Evolutionary conservation across 345 rosid genomes (phyloP).

Genomic region (Theobroma cacao): DNA sequence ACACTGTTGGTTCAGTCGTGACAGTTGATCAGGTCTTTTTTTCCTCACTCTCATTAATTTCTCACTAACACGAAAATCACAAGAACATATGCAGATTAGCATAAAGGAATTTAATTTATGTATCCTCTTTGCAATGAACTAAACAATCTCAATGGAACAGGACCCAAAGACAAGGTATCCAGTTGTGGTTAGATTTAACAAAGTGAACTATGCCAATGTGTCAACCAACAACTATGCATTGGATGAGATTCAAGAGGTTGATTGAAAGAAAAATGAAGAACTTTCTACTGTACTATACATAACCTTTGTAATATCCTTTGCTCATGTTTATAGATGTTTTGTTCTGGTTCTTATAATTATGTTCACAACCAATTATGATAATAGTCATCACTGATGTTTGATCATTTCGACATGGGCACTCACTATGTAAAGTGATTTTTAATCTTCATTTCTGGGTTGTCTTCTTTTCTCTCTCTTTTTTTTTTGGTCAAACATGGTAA

Average conservation of each 20-base stretch:
- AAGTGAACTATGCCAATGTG: conserved; percentile 35
- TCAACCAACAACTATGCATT: conserved; percentile 38
- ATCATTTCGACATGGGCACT: no score
- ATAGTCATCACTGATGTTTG: no score
- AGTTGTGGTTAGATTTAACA: conserved; percentile 34
- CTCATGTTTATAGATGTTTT: no score
- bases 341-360: no score
- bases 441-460: no score
- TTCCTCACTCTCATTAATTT: background rate
- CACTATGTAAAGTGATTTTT: no score
- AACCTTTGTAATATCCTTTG: background rate
- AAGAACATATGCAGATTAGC: background rate
- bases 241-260: conserved; percentile 28
- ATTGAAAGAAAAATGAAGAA: background rate
- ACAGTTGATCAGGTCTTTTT: conserved; percentile 33
- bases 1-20: conserved; percentile 29
- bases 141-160: background rate
- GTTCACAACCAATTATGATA: no score
- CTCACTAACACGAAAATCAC: background rate
- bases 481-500: no score
- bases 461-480: no score
- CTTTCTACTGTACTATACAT: background rate
- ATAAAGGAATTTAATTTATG: background rate
- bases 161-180: conserved; percentile 40
- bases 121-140: background rate